Base-by-base conservation (phyloP, 345 rosid species). In the Aethionema arabicum region DNA sequence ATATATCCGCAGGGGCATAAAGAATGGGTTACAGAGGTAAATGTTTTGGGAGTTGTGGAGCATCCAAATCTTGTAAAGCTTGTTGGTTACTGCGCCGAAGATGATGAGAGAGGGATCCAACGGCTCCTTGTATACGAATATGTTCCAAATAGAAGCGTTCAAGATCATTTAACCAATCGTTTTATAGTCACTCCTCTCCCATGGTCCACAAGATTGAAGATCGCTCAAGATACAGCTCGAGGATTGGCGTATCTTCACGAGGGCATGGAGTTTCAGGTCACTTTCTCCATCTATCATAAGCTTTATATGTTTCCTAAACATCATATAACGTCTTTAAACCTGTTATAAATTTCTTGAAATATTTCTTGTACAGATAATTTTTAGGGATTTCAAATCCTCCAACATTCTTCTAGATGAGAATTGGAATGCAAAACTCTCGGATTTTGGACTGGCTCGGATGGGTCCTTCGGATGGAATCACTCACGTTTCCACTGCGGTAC, bases 1-100 rank as follows among this genome's bases (percentile, higher is more conserved):
- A 2, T 21, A 46, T 29, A 9, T 44, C 36, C 11, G 35, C 79
- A 93, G 96, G 97, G 99, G 43, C 99, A 93, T 75, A 90, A 90
- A 67, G 97, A 93, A 78, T 93, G 96, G 99, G 90, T 89, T 64
- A 93, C 97, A 5, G 99, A 93, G 61, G 96, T 93, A 6, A 87
- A 90, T 70, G 93, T 93, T 39, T 70, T 90, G 72, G 99, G 99
- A 8, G 79, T 93, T n/a, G 97, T 86, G 21, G 95, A 93, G 67
- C 96, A 93, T 77, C 91, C 83, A 10, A 93, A 93, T 64, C 88
- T 90, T 11, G 99, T 93, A 59, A 90, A 87, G 67, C 72, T 93
- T 63, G 12, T 93, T 13, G 97, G 97, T 27, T 85, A 93, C 65
- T 93, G 99, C 68, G 96, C 97, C 8, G 96, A 93, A 67, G 99